These are phyloP conservation scores for Fusarium sp. DNA, from an alignment of 2,329 filamentous ascomycete species.

Conservation along the genomic window DNA sequence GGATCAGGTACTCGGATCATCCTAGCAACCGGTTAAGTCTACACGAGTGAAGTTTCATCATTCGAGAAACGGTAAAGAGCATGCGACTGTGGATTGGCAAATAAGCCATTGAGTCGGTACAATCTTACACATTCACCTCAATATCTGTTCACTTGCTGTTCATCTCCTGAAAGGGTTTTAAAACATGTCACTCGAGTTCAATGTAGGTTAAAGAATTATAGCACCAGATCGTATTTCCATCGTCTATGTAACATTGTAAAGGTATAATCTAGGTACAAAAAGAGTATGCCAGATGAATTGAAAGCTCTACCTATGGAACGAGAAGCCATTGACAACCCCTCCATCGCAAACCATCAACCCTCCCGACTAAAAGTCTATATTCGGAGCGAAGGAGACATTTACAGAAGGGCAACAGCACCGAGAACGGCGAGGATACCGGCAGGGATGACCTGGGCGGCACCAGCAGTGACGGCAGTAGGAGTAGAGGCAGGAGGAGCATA, in stretches of 20 bases:
- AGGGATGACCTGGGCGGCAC: conserved; percentile 41
- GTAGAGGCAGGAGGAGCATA: conserved; percentile 11
- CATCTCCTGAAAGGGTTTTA: neutral
- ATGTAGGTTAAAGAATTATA: neutral
- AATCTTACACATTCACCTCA: neutral
- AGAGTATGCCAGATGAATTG: neutral
- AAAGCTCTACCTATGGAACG: neutral
- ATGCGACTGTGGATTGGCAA: too few relatives aligned
- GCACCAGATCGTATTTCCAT: neutral
- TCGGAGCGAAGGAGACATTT: conserved; percentile 10
- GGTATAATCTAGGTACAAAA: neutral
- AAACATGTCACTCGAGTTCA: neutral
- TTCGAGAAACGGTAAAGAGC: too few relatives aligned
- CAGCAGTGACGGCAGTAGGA: conserved; percentile 34
- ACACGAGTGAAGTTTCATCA: too few relatives aligned
- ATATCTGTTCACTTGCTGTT: neutral
- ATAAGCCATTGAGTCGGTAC: too few relatives aligned
- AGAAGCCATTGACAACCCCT: neutral
- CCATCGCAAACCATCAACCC: neutral
- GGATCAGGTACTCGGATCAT: too few relatives aligned
- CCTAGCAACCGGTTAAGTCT: too few relatives aligned
- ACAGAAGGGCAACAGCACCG: conserved; percentile 47
- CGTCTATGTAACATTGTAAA: neutral
- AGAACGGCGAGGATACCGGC: conserved; percentile 44
- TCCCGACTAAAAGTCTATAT: neutral